A percentile compares a stretch with the other conserved stretches of the same genome.
Conservation (phyloP, 371 early-diverging fungal species). For the Rhizopus sp. region DNA sequence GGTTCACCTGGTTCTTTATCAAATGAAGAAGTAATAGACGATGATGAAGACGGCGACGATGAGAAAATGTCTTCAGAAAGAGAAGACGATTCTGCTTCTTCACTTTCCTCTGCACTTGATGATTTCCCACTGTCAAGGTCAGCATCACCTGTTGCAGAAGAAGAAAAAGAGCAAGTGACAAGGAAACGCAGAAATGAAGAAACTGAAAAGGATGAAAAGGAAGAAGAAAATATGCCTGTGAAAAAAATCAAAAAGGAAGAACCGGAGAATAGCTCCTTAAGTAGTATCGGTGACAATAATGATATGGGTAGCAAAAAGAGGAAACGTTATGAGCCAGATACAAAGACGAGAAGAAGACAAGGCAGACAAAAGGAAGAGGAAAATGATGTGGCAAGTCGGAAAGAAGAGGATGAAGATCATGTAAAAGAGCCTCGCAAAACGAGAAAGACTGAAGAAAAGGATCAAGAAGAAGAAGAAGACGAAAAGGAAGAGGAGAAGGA, state of each 20-base stretch:
- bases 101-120: constrained; percentile 44
- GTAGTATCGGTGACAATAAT: constrained; percentile 8
- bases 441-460: constrained; percentile 4
- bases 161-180: constrained; percentile 25
- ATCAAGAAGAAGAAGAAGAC: constrained; percentile 5
- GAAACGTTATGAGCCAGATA: constrained; percentile 1
- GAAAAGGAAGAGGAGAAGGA: constrained; percentile 1
- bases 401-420: constrained; percentile 4
- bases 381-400: background rate
- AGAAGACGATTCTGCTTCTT: constrained; percentile 34
- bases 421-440: constrained; percentile 5
- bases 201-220: background rate
- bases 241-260: no score
- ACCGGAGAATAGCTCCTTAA: background rate
- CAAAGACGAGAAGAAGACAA: constrained; percentile 10
- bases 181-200: constrained; percentile 19
- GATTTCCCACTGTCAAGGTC: constrained; percentile 42
- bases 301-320: constrained; percentile 5
- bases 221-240: background rate
- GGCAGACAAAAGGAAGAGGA: constrained; percentile 17
- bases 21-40: constrained; percentile 25
- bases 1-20: constrained; percentile 33
- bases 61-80: constrained; percentile 12
- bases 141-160: constrained; percentile 32
- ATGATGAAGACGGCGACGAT: constrained; percentile 11